Base-by-base conservation (phyloP, 23 red algal species). In the Gracilariopsis chorda region DNA sequence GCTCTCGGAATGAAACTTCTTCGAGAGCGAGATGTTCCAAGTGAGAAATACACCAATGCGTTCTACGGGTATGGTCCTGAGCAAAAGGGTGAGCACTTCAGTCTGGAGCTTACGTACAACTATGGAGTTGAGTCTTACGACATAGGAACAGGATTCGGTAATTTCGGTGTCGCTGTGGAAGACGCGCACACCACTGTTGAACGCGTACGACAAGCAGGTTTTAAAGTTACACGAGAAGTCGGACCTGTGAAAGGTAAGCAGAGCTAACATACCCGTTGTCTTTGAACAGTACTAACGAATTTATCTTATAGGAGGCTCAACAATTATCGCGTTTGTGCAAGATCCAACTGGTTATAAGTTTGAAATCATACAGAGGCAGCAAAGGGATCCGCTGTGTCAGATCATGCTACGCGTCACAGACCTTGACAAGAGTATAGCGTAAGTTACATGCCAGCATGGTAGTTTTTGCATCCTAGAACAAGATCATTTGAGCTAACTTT, bases 11-110 rank as follows among this genome's bases (percentile, higher is more conserved):
- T 96, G 94, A 83, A 90, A 27, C 37, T 69, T 11, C 48, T 96
- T 39, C 69, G 94, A 49, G 74, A 90, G 49, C 79, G 94, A 4
- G 83, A 88, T 37, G 86, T 88, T 30, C 81, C 81, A 7, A 49
- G 63, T 51, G 92, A 90, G 40, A 78, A 85, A 20, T 95, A 88
- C 48, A 80, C 65, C 13, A 95, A 95, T 20, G 92, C 58, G 21
- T 95, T 95, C 80, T 87, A 77, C 14, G 92, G 92, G 8, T 95
- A 89, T 56, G 92, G 92, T 8, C 47, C 76, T 24, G 92, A 95
- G 78, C 58, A 72, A 27, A 72, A 94, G 23, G 75, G 77, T 8
- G 85, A 88, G 67, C 73, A 95, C 62, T 95, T 95, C 51, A 82
- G 72, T 28, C n/a, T 95, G 13, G 92, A 95, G 33, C 69, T 87